phyloP scores from a whole-genome alignment of 1,284 basidiomycete species.

The Ustilago loliicola region DNA sequence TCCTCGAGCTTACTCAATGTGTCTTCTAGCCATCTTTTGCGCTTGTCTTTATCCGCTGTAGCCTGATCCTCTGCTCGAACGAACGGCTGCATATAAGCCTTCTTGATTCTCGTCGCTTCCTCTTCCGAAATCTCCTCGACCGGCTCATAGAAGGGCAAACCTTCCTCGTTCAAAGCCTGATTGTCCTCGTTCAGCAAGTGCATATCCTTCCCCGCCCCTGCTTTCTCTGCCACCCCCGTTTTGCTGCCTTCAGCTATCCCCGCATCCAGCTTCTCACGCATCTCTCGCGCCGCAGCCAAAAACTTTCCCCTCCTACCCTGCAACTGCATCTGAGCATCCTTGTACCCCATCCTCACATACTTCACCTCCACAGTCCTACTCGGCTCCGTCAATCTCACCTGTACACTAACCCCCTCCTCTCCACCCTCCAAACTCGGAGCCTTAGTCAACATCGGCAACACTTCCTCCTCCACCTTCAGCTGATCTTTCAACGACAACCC shows the following conservation, averaged over 20 bases:
- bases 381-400: constrained; percentile 18
- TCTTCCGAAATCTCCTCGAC: constrained; percentile 55
- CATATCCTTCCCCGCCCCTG: not conserved
- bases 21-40: constrained; percentile 59
- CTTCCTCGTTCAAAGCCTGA: constrained; percentile 67
- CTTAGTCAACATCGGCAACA: constrained; percentile 20
- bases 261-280: constrained; percentile 10
- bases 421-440: not conserved
- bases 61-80: constrained; percentile 13
- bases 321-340: constrained; percentile 34
- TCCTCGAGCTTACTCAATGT: constrained; percentile 61
- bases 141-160: constrained; percentile 67
- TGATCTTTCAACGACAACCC: constrained; percentile 27
- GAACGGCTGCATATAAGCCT: constrained; percentile 55
- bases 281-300: not conserved
- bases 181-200: constrained; percentile 49
- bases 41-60: constrained; percentile 31
- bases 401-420: constrained; percentile 1
- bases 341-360: constrained; percentile 9
- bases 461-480: constrained; percentile 26
- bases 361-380: constrained; percentile 33
- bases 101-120: constrained; percentile 24
- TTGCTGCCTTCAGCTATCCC: too few relatives aligned
- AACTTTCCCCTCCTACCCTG: constrained; percentile 20
- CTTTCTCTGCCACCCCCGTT: not conserved